Evolutionary conservation across 352 stramenopile species (phyloP).

Genomic region (Thraustotheca clavata): DNA sequence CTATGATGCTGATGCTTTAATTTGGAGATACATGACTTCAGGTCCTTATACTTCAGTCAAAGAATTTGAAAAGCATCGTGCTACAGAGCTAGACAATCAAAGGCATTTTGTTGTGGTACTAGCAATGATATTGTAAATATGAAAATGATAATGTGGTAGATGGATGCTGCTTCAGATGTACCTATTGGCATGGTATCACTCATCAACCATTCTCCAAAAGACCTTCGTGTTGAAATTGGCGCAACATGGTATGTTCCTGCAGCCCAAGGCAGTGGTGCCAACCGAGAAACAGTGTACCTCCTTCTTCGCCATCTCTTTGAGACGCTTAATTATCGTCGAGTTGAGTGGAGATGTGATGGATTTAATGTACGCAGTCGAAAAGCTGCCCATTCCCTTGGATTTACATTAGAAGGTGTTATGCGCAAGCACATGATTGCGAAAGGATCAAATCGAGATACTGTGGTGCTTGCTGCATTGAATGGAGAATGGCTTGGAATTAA

Average conservation of each 20-base stretch:
- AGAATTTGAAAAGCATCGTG: constrained; percentile 35
- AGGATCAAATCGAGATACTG: constrained; percentile 77
- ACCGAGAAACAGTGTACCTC: constrained; percentile 57
- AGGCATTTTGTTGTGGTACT: constrained; percentile 52
- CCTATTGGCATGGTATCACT: constrained; percentile 76
- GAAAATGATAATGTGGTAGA: constrained; percentile 25
- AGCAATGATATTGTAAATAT: neutral
- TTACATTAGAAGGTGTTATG: constrained; percentile 83
- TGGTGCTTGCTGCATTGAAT: constrained; percentile 80
- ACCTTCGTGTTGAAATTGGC: constrained; percentile 72
- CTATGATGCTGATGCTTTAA: constrained; percentile 68
- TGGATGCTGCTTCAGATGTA: constrained; percentile 34
- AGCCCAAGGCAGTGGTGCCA: constrained; percentile 49
- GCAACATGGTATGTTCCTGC: constrained; percentile 72
- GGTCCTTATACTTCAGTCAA: constrained; percentile 41
- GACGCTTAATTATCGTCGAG: constrained; percentile 55
- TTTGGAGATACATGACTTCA: constrained; percentile 62
- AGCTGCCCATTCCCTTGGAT: constrained; percentile 68
- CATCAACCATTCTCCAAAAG: constrained; percentile 53
- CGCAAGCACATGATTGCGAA: constrained; percentile 82
- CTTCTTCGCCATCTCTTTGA: constrained; percentile 68
- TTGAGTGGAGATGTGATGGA: constrained; percentile 82
- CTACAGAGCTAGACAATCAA: constrained; percentile 27
- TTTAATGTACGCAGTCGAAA: constrained; percentile 79
- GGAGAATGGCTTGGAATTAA: constrained; percentile 72